Conservation (phyloP, 805 yeast genomes). For the Monosporozyma aerobia region DNA sequence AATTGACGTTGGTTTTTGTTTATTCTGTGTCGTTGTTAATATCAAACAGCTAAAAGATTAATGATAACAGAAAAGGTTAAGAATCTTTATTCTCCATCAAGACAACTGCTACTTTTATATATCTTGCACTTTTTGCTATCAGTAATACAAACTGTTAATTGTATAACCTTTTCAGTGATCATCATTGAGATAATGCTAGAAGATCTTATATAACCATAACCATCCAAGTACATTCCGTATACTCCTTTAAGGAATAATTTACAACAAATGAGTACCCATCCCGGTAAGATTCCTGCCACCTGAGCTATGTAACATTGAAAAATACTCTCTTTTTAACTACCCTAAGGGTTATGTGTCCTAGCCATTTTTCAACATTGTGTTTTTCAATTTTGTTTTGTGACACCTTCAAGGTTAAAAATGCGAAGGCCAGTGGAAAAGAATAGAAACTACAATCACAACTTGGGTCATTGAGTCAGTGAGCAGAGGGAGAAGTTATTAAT, state of each 20-base stretch:
- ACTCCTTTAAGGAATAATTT: background rate
- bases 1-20: background rate
- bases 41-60: background rate
- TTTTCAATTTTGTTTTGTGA: background rate
- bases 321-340: background rate
- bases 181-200: background rate
- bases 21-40: background rate
- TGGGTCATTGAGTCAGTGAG: background rate
- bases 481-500: background rate
- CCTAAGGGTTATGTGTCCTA: background rate
- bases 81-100: background rate
- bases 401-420: background rate
- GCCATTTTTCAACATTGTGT: background rate
- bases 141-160: background rate
- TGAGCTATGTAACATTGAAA: background rate
- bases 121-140: background rate
- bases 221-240: background rate
- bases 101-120: background rate
- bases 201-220: background rate
- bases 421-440: background rate
- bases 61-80: background rate
- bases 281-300: background rate
- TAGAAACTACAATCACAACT: background rate
- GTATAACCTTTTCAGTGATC: background rate
- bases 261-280: background rate